These are phyloP conservation scores for Cryptococcus sp. DNA, from an alignment of 1,284 basidiomycete genomes.

Conservation along the genomic window DNA sequence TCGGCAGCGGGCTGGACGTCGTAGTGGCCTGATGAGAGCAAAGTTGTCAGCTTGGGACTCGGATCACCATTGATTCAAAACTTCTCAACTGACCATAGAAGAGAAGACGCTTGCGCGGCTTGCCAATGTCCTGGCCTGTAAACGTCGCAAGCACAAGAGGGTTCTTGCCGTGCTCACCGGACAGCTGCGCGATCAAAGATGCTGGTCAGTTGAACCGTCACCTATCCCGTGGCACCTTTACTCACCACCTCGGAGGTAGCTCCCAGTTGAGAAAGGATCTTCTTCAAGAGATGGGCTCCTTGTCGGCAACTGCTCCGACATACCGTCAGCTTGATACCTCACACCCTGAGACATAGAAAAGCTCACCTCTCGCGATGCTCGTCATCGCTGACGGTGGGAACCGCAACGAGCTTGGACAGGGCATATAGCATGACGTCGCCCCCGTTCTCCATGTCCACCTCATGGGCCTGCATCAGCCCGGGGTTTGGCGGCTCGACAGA, in stretches of 20 bases:
- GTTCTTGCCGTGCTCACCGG: conserved; percentile 60
- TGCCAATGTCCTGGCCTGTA: conserved; percentile 56
- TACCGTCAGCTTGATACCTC: background rate
- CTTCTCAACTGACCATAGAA: conserved; percentile 65
- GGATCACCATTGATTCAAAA: background rate
- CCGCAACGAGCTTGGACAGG: conserved; percentile 79
- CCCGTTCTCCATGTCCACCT: conserved; percentile 38
- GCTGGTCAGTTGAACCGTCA: background rate
- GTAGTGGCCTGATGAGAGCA: conserved; percentile 65
- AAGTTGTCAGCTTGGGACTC: background rate
- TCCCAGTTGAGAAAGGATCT: conserved; percentile 79
- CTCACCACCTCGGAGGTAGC: conserved; percentile 70
- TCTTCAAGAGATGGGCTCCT: conserved; percentile 83
- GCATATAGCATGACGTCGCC: conserved; percentile 58
- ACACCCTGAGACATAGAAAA: background rate
- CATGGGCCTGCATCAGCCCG: conserved; percentile 10
- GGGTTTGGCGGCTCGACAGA: conserved; percentile 19
- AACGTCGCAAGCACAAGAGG: conserved; percentile 86
- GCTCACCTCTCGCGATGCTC: conserved; percentile 66
- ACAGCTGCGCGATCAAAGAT: conserved; percentile 18
- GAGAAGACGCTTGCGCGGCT: conserved; percentile 61
- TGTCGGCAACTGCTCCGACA: conserved; percentile 62
- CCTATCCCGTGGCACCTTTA: conserved; percentile 2
- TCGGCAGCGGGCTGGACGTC: conserved; percentile 79
- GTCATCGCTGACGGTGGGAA: conserved; percentile 76